These are phyloP conservation scores for Scytalidium lignicola DNA, from an alignment of 2,329 filamentous ascomycete genomes.

Conservation along the genomic window DNA sequence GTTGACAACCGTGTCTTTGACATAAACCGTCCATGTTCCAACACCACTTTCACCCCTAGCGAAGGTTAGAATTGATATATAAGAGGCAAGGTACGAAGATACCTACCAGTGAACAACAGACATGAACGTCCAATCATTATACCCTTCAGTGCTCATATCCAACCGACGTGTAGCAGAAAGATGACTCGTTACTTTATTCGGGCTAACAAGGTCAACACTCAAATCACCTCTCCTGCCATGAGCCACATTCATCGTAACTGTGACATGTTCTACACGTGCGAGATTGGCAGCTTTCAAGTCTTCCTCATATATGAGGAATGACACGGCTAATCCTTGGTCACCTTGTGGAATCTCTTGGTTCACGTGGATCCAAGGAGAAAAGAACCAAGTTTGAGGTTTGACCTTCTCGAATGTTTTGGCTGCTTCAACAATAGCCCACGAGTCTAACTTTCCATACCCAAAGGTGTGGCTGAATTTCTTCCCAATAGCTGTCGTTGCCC, in stretches of 20 bases:
- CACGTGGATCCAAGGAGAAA: conserved; percentile 90
- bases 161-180: conserved; percentile 69
- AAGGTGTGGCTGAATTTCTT: conserved; percentile 91
- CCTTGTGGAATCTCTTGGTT: conserved; percentile 83
- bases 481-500: conserved; percentile 76
- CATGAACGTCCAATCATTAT: conserved; percentile 98
- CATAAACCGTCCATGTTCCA: conserved; percentile 85
- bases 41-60: conserved; percentile 78
- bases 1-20: conserved; percentile 81
- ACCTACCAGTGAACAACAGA: conserved; percentile 89
- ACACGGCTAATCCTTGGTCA: conserved; percentile 68
- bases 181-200: conserved; percentile 74
- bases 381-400: conserved; percentile 93
- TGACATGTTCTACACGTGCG: conserved; percentile 86
- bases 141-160: conserved; percentile 65
- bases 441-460: conserved; percentile 93
- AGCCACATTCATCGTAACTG: conserved; percentile 92
- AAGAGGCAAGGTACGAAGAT: conserved; percentile 1
- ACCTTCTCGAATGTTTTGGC: conserved; percentile 83
- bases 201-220: conserved; percentile 86
- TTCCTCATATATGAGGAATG: conserved; percentile 75
- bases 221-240: conserved; percentile 85
- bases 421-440: conserved; percentile 75
- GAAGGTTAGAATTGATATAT: conserved; percentile 26
- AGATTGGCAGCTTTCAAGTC: conserved; percentile 81